Evolutionary conservation across 164 flowering plant species (phyloP).

Genomic region (Saururus chinensis): DNA sequence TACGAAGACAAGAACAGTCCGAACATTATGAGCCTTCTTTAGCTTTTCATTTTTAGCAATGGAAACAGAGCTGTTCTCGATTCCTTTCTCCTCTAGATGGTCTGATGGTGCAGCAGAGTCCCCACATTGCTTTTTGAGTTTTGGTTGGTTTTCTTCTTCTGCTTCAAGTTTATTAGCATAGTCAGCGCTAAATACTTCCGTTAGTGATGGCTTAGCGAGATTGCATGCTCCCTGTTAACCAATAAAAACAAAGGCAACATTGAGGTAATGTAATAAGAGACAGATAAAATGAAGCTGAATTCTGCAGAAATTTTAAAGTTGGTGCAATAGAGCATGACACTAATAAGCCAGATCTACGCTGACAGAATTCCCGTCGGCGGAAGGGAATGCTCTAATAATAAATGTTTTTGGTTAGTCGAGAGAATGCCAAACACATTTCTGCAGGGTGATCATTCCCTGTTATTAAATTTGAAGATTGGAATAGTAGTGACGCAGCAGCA

Average conservation of each 20-base stretch:
- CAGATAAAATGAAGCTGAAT: background rate
- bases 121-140: slow-evolving; percentile 39
- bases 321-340: too few relatives aligned
- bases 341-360: too few relatives aligned
- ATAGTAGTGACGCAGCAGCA: too few relatives aligned
- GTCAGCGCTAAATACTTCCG: slow-evolving; percentile 37
- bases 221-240: slow-evolving; percentile 59
- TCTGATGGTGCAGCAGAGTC: slow-evolving; percentile 20
- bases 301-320: too few relatives aligned
- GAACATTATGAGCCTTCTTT: slow-evolving; percentile 69
- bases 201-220: slow-evolving; percentile 55
- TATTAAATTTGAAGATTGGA: too few relatives aligned
- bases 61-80: slow-evolving; percentile 14
- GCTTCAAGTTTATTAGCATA: background rate
- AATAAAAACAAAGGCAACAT: background rate
- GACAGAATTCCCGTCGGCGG: too few relatives aligned
- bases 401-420: too few relatives aligned
- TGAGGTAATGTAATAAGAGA: background rate
- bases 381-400: too few relatives aligned
- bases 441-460: too few relatives aligned
- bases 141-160: slow-evolving; percentile 13
- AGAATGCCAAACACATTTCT: too few relatives aligned
- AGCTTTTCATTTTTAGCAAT: slow-evolving; percentile 28
- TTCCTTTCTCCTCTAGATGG: slow-evolving; percentile 23
- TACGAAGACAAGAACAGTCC: slow-evolving; percentile 6